Percentiles rank a stretch among this genome's conserved stretches.
Evolutionary conservation across 2,329 filamentous ascomycete genomes (phyloP).

Genomic region (Boeremia exigua): DNA sequence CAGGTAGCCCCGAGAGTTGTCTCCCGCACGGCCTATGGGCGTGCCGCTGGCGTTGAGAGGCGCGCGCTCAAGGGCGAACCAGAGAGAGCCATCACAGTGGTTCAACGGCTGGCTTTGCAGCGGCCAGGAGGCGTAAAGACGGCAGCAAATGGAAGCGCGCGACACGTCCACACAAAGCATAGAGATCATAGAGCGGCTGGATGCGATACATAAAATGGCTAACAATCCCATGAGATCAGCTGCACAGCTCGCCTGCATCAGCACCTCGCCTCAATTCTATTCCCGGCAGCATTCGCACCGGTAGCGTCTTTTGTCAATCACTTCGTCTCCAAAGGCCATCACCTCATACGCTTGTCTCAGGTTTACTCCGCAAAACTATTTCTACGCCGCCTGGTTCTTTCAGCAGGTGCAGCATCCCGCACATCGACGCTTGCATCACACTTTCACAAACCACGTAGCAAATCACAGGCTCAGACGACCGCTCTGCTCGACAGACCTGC

Average conservation of each 20-base stretch:
- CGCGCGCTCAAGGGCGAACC: constrained; percentile 43
- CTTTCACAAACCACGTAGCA: constrained; percentile 25
- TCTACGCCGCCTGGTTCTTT: constrained; percentile 18
- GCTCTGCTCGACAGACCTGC: constrained; percentile 36
- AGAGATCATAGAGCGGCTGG: constrained; percentile 44
- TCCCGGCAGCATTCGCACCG: constrained; percentile 25
- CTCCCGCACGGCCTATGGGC: constrained; percentile 36
- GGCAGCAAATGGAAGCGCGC: constrained; percentile 46
- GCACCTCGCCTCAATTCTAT: constrained; percentile 26
- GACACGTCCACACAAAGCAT: constrained; percentile 35
- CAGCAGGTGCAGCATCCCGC: constrained; percentile 34
- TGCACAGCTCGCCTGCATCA: constrained; percentile 31
- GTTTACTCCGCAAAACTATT: constrained; percentile 18
- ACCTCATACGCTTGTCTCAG: constrained; percentile 41
- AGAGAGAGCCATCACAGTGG: constrained; percentile 35
- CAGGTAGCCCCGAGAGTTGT: constrained; percentile 31
- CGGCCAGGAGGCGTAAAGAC: constrained; percentile 29
- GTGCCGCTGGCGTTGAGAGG: constrained; percentile 43
- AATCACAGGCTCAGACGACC: constrained; percentile 33
- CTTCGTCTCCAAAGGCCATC: constrained; percentile 24
- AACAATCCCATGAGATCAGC: constrained; percentile 35
- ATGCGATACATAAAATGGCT: constrained; percentile 44
- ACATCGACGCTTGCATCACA: constrained; percentile 32
- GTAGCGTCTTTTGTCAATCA: constrained; percentile 14
- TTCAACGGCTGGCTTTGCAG: constrained; percentile 36